phyloP scores from a whole-genome alignment of 2,329 filamentous ascomycete genomes.

The Chalara sp. region DNA sequence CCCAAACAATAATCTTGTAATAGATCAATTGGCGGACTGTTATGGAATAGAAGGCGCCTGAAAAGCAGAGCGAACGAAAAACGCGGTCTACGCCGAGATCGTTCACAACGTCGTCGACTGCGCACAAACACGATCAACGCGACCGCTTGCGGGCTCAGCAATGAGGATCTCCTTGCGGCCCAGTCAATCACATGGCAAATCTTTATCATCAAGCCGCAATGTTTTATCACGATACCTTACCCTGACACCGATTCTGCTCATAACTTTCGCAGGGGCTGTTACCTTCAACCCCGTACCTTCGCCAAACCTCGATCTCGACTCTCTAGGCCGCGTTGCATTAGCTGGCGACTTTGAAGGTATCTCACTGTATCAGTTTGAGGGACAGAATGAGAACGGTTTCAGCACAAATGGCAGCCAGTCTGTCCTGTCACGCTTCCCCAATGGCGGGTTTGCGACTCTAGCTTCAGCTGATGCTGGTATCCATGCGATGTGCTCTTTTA shows the following conservation, averaged over 20 bases:
- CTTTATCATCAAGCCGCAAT: constrained; percentile 29
- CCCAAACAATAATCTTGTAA: too few species aligned
- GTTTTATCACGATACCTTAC: constrained; percentile 30
- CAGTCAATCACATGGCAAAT: constrained; percentile 18
- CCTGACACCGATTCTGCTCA: constrained; percentile 4
- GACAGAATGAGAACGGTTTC: constrained; percentile 64
- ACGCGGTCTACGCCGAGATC: too few species aligned
- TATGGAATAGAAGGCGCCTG: too few species aligned
- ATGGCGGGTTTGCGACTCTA: constrained; percentile 72
- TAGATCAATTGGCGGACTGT: too few species aligned
- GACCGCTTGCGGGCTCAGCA: constrained; percentile 12
- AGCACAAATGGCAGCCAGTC: constrained; percentile 73
- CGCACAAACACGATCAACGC: too few species aligned
- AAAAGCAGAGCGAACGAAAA: too few species aligned
- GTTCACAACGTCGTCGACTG: too few species aligned
- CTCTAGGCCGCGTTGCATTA: constrained; percentile 76
- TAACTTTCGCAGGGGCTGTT: constrained; percentile 39
- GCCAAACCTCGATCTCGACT: constrained; percentile 69
- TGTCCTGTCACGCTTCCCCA: constrained; percentile 74
- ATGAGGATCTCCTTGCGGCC: constrained; percentile 28
- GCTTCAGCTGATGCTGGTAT: constrained; percentile 78
- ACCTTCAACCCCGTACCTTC: constrained; percentile 56
- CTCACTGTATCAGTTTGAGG: constrained; percentile 79
- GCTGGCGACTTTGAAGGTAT: constrained; percentile 87
- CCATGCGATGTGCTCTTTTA: constrained; percentile 78